Conservation (phyloP, 2,329 filamentous ascomycete genomes). For the Blastomyces parvus region DNA sequence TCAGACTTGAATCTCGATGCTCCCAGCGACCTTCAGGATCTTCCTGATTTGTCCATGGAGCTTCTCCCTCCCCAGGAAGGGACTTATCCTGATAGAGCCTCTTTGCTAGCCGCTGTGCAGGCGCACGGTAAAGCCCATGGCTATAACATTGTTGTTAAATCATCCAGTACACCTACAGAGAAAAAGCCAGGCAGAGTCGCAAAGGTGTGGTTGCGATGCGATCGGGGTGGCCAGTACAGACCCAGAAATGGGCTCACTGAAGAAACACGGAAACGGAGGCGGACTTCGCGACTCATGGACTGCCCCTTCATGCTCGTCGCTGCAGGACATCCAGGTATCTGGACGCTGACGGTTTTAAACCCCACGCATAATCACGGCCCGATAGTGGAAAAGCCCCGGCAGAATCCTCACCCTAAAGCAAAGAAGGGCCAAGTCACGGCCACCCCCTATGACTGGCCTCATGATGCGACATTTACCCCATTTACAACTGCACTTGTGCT, state of each 20-base stretch:
- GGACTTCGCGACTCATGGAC: conserved; percentile 37
- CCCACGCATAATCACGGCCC: conserved; percentile 37
- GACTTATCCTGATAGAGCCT: conserved; percentile 36
- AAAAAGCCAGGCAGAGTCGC: conserved; percentile 38
- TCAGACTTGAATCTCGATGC: conserved; percentile 37
- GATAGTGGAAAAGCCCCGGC: conserved; percentile 33
- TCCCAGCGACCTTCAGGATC: conserved; percentile 38
- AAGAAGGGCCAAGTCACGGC: conserved; percentile 37
- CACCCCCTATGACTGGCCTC: conserved; percentile 39
- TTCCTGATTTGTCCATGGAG: conserved; percentile 36
- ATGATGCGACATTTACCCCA: conserved; percentile 36
- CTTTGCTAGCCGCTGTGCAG: conserved; percentile 34
- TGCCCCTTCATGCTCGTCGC: conserved; percentile 39
- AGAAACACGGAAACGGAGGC: conserved; percentile 36
- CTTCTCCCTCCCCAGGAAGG: conserved; percentile 35
- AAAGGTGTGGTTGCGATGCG: conserved; percentile 38
- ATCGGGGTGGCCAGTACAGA: conserved; percentile 37
- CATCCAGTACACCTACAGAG: conserved; percentile 38
- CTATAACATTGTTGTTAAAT: conserved; percentile 39
- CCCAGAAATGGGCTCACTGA: conserved; percentile 38
- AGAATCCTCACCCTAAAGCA: conserved; percentile 33
- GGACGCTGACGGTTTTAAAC: conserved; percentile 36
- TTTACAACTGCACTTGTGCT: conserved; percentile 39
- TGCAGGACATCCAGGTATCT: conserved; percentile 36
- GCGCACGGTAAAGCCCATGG: conserved; percentile 35